These are phyloP conservation scores for Mycena citricolor DNA, from an alignment of 1,284 basidiomycete species.

Conservation along the genomic window DNA sequence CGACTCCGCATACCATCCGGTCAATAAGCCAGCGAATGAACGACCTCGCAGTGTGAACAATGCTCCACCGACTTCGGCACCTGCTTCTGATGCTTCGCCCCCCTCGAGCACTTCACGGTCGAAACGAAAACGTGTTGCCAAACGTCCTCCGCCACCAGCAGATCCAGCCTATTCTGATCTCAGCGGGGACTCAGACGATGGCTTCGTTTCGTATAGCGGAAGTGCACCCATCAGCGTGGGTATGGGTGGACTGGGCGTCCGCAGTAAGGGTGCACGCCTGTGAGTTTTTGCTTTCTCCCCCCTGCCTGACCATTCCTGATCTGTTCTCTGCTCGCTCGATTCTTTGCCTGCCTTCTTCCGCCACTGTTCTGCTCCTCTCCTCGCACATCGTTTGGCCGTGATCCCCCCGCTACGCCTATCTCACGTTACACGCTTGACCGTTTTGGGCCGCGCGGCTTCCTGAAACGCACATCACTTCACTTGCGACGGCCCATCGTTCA, in stretches of 20 bases:
- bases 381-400: background rate
- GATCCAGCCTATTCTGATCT: conserved; percentile 15
- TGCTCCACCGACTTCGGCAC: background rate
- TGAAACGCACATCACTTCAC: no score
- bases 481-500: no score
- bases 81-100: background rate
- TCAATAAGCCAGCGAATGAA: background rate
- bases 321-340: background rate
- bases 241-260: conserved; percentile 21
- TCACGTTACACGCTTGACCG: no score
- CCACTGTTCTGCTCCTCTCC: background rate
- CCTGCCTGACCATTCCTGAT: conserved; percentile 3
- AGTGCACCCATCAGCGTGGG: conserved; percentile 22
- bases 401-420: no score
- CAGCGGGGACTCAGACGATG: conserved; percentile 21
- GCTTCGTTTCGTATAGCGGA: conserved; percentile 1
- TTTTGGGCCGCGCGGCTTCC: no score
- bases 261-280: conserved; percentile 19
- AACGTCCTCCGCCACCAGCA: conserved; percentile 12
- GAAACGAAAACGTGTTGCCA: conserved; percentile 18
- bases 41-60: background rate
- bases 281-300: conserved; percentile 13
- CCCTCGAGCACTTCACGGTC: conserved; percentile 4
- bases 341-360: background rate
- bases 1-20: background rate